These are phyloP conservation scores for Phycomyces blakesleeanus DNA, from an alignment of 192 early-diverging fungal species.

Conservation along the genomic window DNA sequence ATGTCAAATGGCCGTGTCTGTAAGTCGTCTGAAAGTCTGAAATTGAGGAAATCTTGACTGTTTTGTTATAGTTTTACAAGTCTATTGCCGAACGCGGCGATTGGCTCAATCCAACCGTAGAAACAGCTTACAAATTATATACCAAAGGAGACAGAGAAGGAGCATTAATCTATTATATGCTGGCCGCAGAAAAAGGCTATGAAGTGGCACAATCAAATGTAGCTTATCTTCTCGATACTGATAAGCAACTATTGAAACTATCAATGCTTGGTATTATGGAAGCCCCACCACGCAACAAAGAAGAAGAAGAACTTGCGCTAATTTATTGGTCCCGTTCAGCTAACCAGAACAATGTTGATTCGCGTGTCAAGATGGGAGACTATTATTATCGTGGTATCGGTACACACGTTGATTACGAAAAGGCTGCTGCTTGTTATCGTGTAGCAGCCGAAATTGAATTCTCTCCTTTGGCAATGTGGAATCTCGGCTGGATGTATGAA, in stretches of 20 bases:
- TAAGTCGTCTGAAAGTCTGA: conserved; percentile 28
- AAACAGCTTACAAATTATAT: conserved; percentile 54
- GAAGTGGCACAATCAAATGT: conserved; percentile 87
- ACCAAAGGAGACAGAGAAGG: conserved; percentile 59
- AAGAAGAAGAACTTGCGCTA: conserved; percentile 60
- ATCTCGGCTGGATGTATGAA: conserved; percentile 95
- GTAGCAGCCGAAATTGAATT: conserved; percentile 73
- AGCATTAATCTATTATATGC: conserved; percentile 70
- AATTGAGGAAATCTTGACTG: conserved; percentile 3
- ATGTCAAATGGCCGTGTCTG: conserved; percentile 67
- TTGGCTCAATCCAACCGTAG: conserved; percentile 73
- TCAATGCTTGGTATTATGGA: neutral
- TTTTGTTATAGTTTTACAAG: conserved; percentile 60
- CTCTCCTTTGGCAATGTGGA: conserved; percentile 91
- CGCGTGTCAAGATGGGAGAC: conserved; percentile 90
- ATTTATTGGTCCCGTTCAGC: conserved; percentile 93
- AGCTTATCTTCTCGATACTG: conserved; percentile 81
- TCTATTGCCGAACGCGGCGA: conserved; percentile 80
- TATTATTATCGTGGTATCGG: conserved; percentile 88
- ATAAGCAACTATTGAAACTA: conserved; percentile 12
- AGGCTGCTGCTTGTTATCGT: conserved; percentile 80
- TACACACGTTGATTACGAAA: conserved; percentile 56
- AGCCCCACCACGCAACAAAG: neutral
- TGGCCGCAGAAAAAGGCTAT: conserved; percentile 88
- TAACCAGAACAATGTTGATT: conserved; percentile 87